Evolutionary conservation across 2,329 filamentous ascomycete species (phyloP).

Genomic region (Calonectria ilicicola): DNA sequence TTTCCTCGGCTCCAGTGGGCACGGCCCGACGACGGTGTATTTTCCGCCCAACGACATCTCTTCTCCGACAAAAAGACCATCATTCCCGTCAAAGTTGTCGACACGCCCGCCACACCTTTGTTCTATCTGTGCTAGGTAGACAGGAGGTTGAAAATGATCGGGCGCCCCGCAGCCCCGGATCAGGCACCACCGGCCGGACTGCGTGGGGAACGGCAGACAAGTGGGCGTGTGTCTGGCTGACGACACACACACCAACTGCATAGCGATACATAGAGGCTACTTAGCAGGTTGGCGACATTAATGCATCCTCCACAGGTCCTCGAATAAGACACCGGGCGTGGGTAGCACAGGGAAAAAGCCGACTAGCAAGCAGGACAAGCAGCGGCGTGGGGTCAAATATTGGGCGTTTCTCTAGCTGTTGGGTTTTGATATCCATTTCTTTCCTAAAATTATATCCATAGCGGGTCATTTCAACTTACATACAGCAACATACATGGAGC

Average conservation of each 20-base stretch:
- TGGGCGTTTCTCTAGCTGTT: conserved; percentile 12
- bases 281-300: conserved; percentile 9
- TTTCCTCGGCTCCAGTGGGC: neutral
- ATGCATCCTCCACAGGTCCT: conserved; percentile 10
- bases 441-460: conserved; percentile 22
- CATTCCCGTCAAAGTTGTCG: neutral
- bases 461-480: conserved; percentile 16
- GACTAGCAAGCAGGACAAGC: neutral
- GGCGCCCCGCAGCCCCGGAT: conserved; percentile 23
- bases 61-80: neutral
- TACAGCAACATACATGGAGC: neutral
- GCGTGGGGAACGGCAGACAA: neutral
- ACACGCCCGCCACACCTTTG: neutral
- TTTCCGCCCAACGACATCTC: neutral
- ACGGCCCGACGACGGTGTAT: conserved; percentile 3
- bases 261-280: neutral
- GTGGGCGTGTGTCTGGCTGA: conserved; percentile 1
- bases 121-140: neutral
- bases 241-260: neutral
- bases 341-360: conserved; percentile 20
- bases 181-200: conserved; percentile 24
- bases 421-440: conserved; percentile 4
- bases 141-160: neutral
- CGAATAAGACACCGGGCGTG: neutral
- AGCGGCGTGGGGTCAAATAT: conserved; percentile 15